These are phyloP conservation scores for Plasmodium billcollinsi DNA, from an alignment of 169 alveolate species.

Conservation along the genomic window DNA sequence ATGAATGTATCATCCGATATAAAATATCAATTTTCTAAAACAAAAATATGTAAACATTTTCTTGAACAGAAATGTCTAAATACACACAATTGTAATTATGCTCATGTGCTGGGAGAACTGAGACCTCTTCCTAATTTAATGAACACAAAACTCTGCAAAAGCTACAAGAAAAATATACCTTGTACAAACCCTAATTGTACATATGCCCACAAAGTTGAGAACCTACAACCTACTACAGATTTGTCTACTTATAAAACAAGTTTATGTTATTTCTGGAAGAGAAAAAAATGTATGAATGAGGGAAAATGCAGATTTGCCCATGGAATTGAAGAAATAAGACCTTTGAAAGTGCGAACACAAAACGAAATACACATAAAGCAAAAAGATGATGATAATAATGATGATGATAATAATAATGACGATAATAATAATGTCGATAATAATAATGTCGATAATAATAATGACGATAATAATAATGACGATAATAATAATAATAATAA, in stretches of 20 bases:
- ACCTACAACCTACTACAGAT: constrained; percentile 61
- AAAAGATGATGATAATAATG: neutral
- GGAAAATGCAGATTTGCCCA: constrained; percentile 73
- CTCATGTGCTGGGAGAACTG: constrained; percentile 60
- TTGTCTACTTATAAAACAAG: constrained; percentile 63
- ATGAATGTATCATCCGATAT: constrained; percentile 41
- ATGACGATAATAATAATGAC: too few species aligned
- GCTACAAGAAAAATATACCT: constrained; percentile 38
- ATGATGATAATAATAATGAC: neutral
- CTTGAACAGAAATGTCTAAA: constrained; percentile 42
- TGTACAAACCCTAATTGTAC: constrained; percentile 51
- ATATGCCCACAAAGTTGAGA: constrained; percentile 66
- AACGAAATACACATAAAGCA: neutral
- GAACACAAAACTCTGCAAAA: constrained; percentile 59
- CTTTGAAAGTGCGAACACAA: constrained; percentile 6
- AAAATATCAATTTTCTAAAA: constrained; percentile 52
- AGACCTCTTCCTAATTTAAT: constrained; percentile 64
- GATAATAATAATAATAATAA: neutral
- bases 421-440: too few species aligned
- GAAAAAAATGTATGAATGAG: constrained; percentile 71
- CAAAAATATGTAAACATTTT: constrained; percentile 63
- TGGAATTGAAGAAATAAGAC: constrained; percentile 72
- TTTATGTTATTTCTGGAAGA: constrained; percentile 66
- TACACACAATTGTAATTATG: constrained; percentile 52
- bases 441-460: neutral